Evolutionary conservation across 352 stramenopile genomes (phyloP).

Genomic region (Globisporangium solare): DNA sequence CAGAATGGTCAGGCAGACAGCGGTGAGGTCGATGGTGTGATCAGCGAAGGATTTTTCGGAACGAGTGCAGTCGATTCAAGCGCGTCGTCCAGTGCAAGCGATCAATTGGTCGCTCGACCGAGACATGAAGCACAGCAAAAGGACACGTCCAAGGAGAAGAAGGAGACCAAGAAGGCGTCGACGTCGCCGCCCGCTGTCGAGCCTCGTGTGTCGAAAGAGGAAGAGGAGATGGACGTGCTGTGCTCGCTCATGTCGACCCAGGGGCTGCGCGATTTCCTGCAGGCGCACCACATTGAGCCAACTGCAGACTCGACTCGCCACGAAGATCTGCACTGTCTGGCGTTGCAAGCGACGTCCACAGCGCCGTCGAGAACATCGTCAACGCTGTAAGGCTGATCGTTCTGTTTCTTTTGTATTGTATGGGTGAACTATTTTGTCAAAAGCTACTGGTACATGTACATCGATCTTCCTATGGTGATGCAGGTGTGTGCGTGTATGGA

Average conservation of each 20-base stretch:
- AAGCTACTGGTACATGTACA: background rate
- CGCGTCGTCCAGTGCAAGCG: background rate
- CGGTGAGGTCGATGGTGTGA: conserved; percentile 18
- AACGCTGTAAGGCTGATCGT: background rate
- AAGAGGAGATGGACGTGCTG: conserved; percentile 64
- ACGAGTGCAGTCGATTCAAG: conserved; percentile 5
- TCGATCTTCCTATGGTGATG: no score
- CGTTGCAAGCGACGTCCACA: conserved; percentile 36
- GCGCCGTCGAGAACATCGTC: conserved; percentile 1
- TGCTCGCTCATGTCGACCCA: conserved; percentile 80
- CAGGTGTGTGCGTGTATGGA: no score
- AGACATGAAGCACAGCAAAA: background rate
- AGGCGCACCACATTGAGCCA: conserved; percentile 52
- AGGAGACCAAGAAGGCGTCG: conserved; percentile 2
- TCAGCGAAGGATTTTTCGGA: conserved; percentile 30
- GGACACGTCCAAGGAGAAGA: conserved; percentile 9
- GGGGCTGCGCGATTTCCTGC: conserved; percentile 59
- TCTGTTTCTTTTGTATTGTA: background rate
- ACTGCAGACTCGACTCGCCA: conserved; percentile 23
- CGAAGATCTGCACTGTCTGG: conserved; percentile 72
- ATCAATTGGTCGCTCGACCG: background rate
- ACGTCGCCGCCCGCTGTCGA: background rate
- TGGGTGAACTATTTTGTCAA: background rate
- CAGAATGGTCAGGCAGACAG: conserved; percentile 47
- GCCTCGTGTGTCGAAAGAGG: conserved; percentile 17